Evolutionary conservation across 176 grass and related monocot species (phyloP), one percentile per base, ranked within the genome.

Genomic region (Thalia dealbata): DNA sequence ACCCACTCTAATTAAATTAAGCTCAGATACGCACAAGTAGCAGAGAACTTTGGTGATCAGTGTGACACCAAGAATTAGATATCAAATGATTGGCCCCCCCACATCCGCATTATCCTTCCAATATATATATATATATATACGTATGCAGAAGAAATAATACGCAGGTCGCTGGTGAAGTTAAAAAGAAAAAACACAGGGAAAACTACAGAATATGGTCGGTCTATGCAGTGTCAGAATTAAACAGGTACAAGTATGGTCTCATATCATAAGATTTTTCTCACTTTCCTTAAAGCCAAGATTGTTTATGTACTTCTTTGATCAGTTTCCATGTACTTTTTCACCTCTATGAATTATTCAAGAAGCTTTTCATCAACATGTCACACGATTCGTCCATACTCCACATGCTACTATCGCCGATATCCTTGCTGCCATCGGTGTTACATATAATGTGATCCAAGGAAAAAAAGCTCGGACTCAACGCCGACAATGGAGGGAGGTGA

Each of bases 301-400:
- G 51, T 14, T 14, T 52, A 51, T 7, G 50, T 12, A 7, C 18
- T 18, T 16, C 51, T 21, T 14, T 38, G 32, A 38, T 4, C 32
- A 38, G 4, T 4, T 38, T 38, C 3, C 4, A 38, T 38, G 1
- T 38, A 38, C 32, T 38, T 38, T 38, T 38, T 4, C 32, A n/a
- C 32, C 32, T 38, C 32, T 38, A 56, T 3, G 3, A n/a, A 5
- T 56, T n/a, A n/a, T 28, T 70, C 68, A 50, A n/a, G 68, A 16
- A 48, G 68, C 22, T 50, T 50, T 70, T 14, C 27, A 54, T 14
- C 27, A 54, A n/a, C 46, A 73, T 73, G 27, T 48, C 70, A 73
- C 55, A 21, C 21, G 42, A 55, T 26, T 73, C 70, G 35, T 73
- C 70, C 70, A 73, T 73, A 7, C 50, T 73, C 50, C 50, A 73